Conservation (phyloP, 371 early-diverging fungal genomes). For the Mortierella sp. region DNA sequence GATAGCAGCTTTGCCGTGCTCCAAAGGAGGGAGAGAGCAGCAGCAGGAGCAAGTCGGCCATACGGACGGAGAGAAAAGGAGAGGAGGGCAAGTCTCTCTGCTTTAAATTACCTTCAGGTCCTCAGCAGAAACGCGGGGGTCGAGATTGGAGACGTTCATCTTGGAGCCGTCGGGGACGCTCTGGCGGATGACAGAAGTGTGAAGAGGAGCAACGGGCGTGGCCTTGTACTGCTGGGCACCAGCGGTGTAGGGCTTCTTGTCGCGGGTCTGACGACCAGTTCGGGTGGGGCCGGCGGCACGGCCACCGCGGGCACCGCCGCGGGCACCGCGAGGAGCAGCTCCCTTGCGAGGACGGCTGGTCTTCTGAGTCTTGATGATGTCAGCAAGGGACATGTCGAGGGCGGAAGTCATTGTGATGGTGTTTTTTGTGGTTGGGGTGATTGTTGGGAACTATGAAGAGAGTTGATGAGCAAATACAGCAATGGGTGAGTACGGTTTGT, state of each 20-base stretch:
- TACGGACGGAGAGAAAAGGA: constrained; percentile 3
- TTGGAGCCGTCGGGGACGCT: constrained; percentile 64
- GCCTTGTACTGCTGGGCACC: constrained; percentile 61
- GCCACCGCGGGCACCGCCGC: constrained; percentile 18
- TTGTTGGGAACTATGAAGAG: not conserved
- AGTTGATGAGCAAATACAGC: not conserved
- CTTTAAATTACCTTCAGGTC: constrained; percentile 70
- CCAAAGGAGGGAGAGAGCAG: not conserved
- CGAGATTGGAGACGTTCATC: constrained; percentile 82
- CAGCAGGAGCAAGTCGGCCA: too few relatives aligned
- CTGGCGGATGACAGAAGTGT: constrained; percentile 54
- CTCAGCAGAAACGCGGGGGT: constrained; percentile 74
- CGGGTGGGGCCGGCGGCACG: not conserved
- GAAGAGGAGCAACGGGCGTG: constrained; percentile 44
- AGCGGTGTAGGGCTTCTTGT: constrained; percentile 59
- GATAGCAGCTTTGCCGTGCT: constrained; percentile 7
- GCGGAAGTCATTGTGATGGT: constrained; percentile 32
- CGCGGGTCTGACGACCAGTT: constrained; percentile 59
- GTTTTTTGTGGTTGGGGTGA: not conserved
- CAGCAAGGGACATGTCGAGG: constrained; percentile 80
- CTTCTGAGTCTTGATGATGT: constrained; percentile 69
- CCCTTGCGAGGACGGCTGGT: constrained; percentile 55
- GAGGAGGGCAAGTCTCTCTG: not conserved
- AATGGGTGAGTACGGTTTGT: not conserved
- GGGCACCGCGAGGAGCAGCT: constrained; percentile 41